phyloP scores from a whole-genome alignment of 2,329 filamentous ascomycete species.

The Karstenula rhodostoma region DNA sequence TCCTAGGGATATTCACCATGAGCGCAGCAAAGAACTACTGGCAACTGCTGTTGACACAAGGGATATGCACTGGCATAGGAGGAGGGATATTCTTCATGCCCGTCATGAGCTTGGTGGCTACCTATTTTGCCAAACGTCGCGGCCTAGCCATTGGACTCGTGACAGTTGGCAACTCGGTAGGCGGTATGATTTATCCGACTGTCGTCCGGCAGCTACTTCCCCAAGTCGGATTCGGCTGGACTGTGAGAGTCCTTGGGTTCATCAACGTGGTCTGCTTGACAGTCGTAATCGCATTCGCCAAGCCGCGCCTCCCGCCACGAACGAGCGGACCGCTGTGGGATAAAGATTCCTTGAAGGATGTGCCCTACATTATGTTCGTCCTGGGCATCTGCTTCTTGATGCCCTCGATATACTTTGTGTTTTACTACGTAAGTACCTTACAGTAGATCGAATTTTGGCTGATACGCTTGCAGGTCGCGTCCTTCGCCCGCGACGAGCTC shows the following conservation, averaged over 20 bases:
- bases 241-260: slow-evolving; percentile 54
- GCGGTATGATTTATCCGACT: slow-evolving; percentile 69
- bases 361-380: slow-evolving; percentile 61
- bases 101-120: slow-evolving; percentile 47
- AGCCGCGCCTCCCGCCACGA: slow-evolving; percentile 59
- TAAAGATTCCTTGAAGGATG: slow-evolving; percentile 64
- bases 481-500: slow-evolving; percentile 51
- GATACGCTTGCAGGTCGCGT: slow-evolving; percentile 38
- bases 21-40: slow-evolving; percentile 59
- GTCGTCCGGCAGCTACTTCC: slow-evolving; percentile 60
- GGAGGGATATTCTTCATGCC: slow-evolving; percentile 44
- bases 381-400: slow-evolving; percentile 58
- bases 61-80: slow-evolving; percentile 42
- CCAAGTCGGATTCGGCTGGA: slow-evolving; percentile 42
- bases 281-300: slow-evolving; percentile 51
- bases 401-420: slow-evolving; percentile 64
- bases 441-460: too few species aligned
- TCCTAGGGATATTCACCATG: slow-evolving; percentile 60
- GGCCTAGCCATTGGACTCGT: slow-evolving; percentile 66
- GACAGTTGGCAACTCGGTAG: slow-evolving; percentile 66
- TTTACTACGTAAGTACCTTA: slow-evolving; percentile 48
- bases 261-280: slow-evolving; percentile 50
- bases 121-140: slow-evolving; percentile 66
- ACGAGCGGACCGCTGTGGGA: slow-evolving; percentile 63
- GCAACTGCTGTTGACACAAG: slow-evolving; percentile 51